Evolutionary conservation across 176 grass and related monocot species (phyloP).

Genomic region (Juncus inflexus): DNA sequence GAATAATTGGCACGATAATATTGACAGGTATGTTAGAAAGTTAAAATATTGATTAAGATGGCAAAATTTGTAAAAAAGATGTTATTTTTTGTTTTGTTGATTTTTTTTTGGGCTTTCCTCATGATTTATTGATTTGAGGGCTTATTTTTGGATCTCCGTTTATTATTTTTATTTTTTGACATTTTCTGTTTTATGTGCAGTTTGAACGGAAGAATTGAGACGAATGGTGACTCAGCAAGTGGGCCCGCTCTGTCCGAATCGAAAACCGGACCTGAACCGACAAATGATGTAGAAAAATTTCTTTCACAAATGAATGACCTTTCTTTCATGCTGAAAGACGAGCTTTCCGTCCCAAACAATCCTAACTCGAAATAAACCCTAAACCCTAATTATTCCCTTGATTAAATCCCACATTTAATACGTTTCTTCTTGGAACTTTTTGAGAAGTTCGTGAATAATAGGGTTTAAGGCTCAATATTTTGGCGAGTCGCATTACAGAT

Average conservation of each 20-base stretch:
- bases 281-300: conserved; percentile 39
- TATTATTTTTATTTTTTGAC: conserved; percentile 1
- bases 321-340: conserved; percentile 78
- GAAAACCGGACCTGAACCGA: conserved; percentile 34
- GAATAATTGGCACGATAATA: too few species aligned
- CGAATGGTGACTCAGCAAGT: neutral
- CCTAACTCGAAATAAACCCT: conserved; percentile 13
- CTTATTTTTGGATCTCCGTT: neutral
- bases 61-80: too few species aligned
- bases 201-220: conserved; percentile 9
- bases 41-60: too few species aligned
- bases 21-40: conserved; percentile 1
- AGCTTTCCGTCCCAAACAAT: conserved; percentile 61
- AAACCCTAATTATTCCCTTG: too few species aligned
- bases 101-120: too few species aligned
- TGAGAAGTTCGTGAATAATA: too few species aligned
- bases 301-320: conserved; percentile 69
- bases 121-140: neutral
- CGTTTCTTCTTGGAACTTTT: too few species aligned
- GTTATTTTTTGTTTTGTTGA: too few species aligned
- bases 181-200: conserved; percentile 35
- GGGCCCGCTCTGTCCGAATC: conserved; percentile 33
- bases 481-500: too few species aligned
- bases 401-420: too few species aligned
- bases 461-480: too few species aligned